Evolutionary conservation across 768 basidiomycete species (phyloP).

Genomic region (Calocybe indica): DNA sequence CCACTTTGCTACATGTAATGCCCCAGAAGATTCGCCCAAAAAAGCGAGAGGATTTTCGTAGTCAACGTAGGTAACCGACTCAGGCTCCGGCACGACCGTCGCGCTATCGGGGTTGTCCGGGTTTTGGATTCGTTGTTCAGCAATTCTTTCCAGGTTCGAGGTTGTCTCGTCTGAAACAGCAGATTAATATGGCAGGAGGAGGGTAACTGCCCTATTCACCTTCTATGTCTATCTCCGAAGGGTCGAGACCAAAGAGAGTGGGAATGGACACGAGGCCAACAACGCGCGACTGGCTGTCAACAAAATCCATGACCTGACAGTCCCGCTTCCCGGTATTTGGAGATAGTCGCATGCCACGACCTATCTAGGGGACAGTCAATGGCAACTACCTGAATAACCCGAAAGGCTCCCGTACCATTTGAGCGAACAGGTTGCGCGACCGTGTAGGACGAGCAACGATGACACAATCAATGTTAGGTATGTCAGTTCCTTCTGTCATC

Average conservation of each 20-base stretch:
- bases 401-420: constrained; percentile 60
- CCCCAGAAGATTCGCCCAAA: constrained; percentile 41
- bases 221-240: constrained; percentile 54
- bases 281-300: constrained; percentile 66
- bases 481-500: constrained; percentile 91
- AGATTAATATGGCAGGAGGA: constrained; percentile 1
- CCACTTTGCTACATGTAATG: constrained; percentile 45
- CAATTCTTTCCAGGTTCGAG: constrained; percentile 40
- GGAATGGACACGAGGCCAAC: constrained; percentile 73
- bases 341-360: constrained; percentile 85
- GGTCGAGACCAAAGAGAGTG: constrained; percentile 81
- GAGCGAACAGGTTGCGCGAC: constrained; percentile 83
- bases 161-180: constrained; percentile 42
- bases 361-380: constrained; percentile 51
- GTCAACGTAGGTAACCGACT: constrained; percentile 67
- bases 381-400: neutral
- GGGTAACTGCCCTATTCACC: constrained; percentile 30
- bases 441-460: constrained; percentile 84
- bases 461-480: constrained; percentile 91
- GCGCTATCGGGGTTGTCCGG: constrained; percentile 10
- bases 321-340: constrained; percentile 74
- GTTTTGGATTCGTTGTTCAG: constrained; percentile 17
- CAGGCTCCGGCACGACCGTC: constrained; percentile 42
- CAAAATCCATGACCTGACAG: constrained; percentile 89
- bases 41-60: constrained; percentile 70